A percentile compares a stretch with the other conserved stretches of the same genome.
Evolutionary conservation across 345 rosid species (phyloP).

Genomic region (Lepidium didymum): DNA sequence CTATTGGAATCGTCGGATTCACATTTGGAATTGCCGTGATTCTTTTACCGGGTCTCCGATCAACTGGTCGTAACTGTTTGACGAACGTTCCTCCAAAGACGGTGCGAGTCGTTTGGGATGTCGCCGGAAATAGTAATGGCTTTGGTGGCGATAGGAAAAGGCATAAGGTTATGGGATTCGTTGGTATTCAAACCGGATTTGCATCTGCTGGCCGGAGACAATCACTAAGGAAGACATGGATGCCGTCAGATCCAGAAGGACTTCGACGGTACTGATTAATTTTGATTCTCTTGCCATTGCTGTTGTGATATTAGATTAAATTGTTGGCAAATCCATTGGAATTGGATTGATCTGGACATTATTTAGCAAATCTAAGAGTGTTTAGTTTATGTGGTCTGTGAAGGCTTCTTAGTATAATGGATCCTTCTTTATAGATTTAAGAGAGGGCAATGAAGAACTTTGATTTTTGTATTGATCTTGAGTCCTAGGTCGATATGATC

Average conservation of each 20-base stretch:
- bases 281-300: not conserved
- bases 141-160: constrained; percentile 28
- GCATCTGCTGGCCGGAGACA: constrained; percentile 50
- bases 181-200: constrained; percentile 81
- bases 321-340: not conserved
- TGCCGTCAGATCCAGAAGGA: constrained; percentile 71
- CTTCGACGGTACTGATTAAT: constrained; percentile 50
- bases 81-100: constrained; percentile 36
- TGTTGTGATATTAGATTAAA: not conserved
- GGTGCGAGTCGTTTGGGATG: constrained; percentile 54
- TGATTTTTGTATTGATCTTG: not conserved
- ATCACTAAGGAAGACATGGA: constrained; percentile 70
- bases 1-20: constrained; percentile 58
- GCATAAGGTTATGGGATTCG: constrained; percentile 72
- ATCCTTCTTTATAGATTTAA: not conserved
- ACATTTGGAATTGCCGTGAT: constrained; percentile 39
- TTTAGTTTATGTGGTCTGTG: not conserved
- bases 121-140: constrained; percentile 1
- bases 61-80: constrained; percentile 13
- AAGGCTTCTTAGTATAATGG: not conserved
- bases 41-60: constrained; percentile 23
- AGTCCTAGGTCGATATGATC: not conserved
- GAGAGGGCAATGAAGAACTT: not conserved
- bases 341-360: not conserved
- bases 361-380: not conserved